Base-by-base conservation (phyloP, 306 rosid species). In the Glycine tomentella region DNA sequence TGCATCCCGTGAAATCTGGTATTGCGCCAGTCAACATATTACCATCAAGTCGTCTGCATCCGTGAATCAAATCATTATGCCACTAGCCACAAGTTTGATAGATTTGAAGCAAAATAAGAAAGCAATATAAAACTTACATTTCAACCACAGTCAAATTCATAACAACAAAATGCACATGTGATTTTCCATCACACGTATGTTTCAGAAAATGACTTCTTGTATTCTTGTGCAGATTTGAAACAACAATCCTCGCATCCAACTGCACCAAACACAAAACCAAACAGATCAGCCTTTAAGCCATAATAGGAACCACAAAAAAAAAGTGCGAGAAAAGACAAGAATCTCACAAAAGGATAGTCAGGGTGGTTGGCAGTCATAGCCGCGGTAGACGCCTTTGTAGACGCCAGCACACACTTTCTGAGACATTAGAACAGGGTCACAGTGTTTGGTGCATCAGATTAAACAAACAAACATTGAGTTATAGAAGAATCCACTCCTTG, bases 381-480 rank as follows among this genome's bases (percentile, higher is more conserved):
- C 0, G 98, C 98, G 8, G 99, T 97, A 0, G 98, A 95, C 99
- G 0, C 98, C 99, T 82, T 92, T 95, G 50, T 92, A 94, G 52
- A 94, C 98, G 9, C 98, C 98, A 0, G 98, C 97, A 14, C 98
- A 95, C 6, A 95, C 99, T 59, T 93, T 95, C 90, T 95, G 99
- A 4, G 98, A 62, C 42, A 95, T 98, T 3, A 91, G 78, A 12
- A 95, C 96, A 0, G 97, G 94, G 51, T 95, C 98, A 36, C 98
- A 93, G 87, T 93, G 97, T 0, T 95, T 98, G 11, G 73, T 81
- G 70, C 94, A n/a, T n/a, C n/a, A n/a, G n/a, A n/a, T n/a, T n/a
- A n/a, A n/a, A n/a, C n/a, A n/a, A n/a, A n/a, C n/a, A n/a, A n/a
- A n/a, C n/a, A n/a, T n/a, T n/a, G n/a, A n/a, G n/a, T n/a, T n/a